These are phyloP conservation scores for Mrakiaceae sp. DNA, from an alignment of 1,284 basidiomycete genomes.

Conservation along the genomic window DNA sequence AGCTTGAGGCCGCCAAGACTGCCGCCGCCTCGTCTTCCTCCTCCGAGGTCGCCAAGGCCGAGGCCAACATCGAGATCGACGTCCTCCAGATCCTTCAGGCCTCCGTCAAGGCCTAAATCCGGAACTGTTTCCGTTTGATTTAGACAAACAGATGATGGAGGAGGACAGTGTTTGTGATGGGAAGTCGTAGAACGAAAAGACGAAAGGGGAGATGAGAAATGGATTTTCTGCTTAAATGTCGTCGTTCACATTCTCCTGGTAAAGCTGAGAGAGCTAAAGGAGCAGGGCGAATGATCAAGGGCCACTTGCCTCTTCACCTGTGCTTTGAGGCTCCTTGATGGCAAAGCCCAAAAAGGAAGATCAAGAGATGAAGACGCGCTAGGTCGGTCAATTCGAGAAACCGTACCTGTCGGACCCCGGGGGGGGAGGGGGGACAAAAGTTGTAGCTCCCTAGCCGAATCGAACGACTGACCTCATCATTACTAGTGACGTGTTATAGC, in stretches of 20 bases:
- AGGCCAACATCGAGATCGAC: conserved; percentile 89
- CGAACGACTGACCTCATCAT: too few relatives aligned
- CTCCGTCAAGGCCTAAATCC: conserved; percentile 43
- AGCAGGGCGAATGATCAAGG: not conserved
- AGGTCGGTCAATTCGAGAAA: too few relatives aligned
- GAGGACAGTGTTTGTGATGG: not conserved
- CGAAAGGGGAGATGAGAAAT: not conserved
- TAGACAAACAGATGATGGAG: too few relatives aligned
- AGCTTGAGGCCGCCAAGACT: conserved; percentile 40
- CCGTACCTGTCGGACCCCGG: too few relatives aligned
- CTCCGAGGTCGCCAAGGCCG: conserved; percentile 84
- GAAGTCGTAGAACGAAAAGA: not conserved
- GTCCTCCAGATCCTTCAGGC: conserved; percentile 92
- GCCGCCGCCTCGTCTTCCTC: conserved; percentile 55
- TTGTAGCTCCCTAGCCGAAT: too few relatives aligned
- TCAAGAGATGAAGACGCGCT: too few relatives aligned
- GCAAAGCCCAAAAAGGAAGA: too few relatives aligned
- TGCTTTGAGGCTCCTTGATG: not conserved
- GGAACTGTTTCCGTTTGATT: too few relatives aligned
- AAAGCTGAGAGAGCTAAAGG: conserved; percentile 1
- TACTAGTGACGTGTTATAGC: too few relatives aligned
- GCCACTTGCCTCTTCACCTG: not conserved
- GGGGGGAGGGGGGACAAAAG: too few relatives aligned
- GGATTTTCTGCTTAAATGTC: not conserved
- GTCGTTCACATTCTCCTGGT: not conserved